Conservation (phyloP, 2,329 filamentous ascomycete genomes). For the Pestalotiopsis fici region DNA sequence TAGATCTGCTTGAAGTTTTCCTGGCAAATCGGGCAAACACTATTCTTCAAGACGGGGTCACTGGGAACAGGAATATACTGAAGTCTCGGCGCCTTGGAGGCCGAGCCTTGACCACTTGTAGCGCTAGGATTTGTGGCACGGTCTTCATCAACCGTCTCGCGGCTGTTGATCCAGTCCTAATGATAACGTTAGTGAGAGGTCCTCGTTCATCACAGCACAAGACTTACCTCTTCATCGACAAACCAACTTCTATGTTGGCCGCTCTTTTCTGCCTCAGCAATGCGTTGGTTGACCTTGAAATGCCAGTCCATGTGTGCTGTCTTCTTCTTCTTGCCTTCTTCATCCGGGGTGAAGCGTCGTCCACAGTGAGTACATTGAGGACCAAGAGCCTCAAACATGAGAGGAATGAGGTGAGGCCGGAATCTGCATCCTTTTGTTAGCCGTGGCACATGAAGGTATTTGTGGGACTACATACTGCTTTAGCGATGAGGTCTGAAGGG, state of each 20-base stretch:
- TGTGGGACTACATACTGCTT: constrained; percentile 63
- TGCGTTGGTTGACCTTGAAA: constrained; percentile 88
- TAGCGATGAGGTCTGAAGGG: constrained; percentile 67
- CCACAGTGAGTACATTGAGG: constrained; percentile 92
- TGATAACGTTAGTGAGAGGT: constrained; percentile 24
- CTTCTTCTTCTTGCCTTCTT: constrained; percentile 82
- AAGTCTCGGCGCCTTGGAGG: constrained; percentile 53
- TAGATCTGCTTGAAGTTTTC: constrained; percentile 92
- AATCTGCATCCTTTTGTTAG: constrained; percentile 50
- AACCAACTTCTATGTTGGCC: constrained; percentile 95
- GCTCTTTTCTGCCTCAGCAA: constrained; percentile 81
- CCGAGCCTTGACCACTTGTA: constrained; percentile 37
- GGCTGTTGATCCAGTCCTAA: constrained; percentile 87
- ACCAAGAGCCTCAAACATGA: constrained; percentile 78
- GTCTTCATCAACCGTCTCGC: constrained; percentile 74
- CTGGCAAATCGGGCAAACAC: constrained; percentile 89
- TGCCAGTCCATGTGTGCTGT: constrained; percentile 97
- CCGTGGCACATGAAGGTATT: constrained; percentile 15
- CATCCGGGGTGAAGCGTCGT: constrained; percentile 76
- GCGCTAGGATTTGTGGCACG: constrained; percentile 38
- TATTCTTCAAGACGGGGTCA: constrained; percentile 72
- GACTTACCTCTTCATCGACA: constrained; percentile 77
- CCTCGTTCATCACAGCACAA: not conserved
- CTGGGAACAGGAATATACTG: constrained; percentile 85
- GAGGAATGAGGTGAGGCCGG: constrained; percentile 71